Base-by-base conservation (phyloP, 2,329 filamentous ascomycete species). In the Ophiosphaerella narmari region DNA sequence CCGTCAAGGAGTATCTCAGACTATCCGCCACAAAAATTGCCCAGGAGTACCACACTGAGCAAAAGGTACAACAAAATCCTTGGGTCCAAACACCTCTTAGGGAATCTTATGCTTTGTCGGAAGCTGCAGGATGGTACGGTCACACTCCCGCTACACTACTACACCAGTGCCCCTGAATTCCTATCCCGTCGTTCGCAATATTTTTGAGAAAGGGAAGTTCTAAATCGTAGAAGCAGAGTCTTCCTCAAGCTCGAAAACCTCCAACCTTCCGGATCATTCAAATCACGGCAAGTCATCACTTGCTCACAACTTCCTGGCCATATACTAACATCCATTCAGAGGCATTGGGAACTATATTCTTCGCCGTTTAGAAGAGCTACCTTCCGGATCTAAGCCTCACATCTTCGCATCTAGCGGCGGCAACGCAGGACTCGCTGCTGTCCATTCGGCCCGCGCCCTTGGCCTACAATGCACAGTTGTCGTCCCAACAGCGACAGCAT, bases 241-340 rank as follows among this genome's bases (percentile, higher is more conserved):
- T 90, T 89, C 72, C 85, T 95, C 65, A 95, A 95, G 73, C 83
- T 94, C 55, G 90, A 95, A 64, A 90, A 89, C 68, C 82, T 91
- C 46, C 91, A 96, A 67, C 91, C 90, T 4, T 88, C 87, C 18
- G 89, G 89, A 56, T 92, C 89, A 34, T 96, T 95, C 84, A 94
- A 95, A 73, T 92, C 89, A 39, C 63, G 70, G 70, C 73, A 70
- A 52, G 61, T 40, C 43, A 48, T n/a, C 18, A 37, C 4, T 21
- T 5, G 18, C 13, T 23, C 24, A 6, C 18, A 32, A 7, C 16
- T 5, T 7, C 8, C 6, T 7, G 7, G 26, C 18, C 35, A 14
- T 12, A 45, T 45, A 33, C 59, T 64, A 35, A 66, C 32, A 34
- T 21, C 24, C 9, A 23, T 12, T 40, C 42, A 69, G 66, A 59